These are phyloP conservation scores for Globisporangium paddicum DNA, from an alignment of 352 stramenopile genomes.

Conservation along the genomic window DNA sequence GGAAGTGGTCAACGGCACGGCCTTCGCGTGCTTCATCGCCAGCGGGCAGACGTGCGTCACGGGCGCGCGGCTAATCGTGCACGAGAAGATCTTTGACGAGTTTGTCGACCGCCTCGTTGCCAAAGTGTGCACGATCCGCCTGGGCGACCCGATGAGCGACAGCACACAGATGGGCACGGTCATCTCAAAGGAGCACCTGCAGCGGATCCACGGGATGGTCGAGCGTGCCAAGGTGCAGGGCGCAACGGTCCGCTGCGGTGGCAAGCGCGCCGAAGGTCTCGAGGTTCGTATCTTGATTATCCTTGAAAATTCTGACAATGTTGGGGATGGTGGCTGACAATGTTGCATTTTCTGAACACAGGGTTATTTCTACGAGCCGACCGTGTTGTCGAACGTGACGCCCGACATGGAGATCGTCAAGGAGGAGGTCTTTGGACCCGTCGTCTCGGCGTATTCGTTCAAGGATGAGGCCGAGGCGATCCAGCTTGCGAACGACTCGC, in stretches of 20 bases:
- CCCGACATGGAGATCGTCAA: conserved; percentile 73
- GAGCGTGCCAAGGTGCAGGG: conserved; percentile 74
- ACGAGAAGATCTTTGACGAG: conserved; percentile 71
- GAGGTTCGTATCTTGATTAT: conserved; percentile 11
- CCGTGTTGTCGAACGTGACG: conserved; percentile 78
- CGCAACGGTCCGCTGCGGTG: conserved; percentile 68
- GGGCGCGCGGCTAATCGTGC: conserved; percentile 79
- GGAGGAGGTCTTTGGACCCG: conserved; percentile 87
- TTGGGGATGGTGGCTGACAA: not conserved
- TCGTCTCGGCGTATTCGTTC: conserved; percentile 52
- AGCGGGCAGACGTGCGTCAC: conserved; percentile 81
- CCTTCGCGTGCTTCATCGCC: conserved; percentile 68
- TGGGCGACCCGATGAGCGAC: conserved; percentile 49
- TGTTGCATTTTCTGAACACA: conserved; percentile 5
- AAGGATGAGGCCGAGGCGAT: conserved; percentile 71
- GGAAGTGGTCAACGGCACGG: conserved; percentile 52
- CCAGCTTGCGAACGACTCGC: conserved; percentile 67
- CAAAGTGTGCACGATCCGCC: conserved; percentile 46
- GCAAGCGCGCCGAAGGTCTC: conserved; percentile 38
- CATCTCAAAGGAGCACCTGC: conserved; percentile 48
- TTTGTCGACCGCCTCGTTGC: conserved; percentile 56
- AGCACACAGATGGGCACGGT: conserved; percentile 66
- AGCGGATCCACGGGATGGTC: conserved; percentile 71
- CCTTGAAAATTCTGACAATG: not conserved
- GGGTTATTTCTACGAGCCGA: conserved; percentile 91